These are phyloP conservation scores for Yamadazyma sp. DNA, from an alignment of 1,139 yeast species.

Conservation along the genomic window DNA sequence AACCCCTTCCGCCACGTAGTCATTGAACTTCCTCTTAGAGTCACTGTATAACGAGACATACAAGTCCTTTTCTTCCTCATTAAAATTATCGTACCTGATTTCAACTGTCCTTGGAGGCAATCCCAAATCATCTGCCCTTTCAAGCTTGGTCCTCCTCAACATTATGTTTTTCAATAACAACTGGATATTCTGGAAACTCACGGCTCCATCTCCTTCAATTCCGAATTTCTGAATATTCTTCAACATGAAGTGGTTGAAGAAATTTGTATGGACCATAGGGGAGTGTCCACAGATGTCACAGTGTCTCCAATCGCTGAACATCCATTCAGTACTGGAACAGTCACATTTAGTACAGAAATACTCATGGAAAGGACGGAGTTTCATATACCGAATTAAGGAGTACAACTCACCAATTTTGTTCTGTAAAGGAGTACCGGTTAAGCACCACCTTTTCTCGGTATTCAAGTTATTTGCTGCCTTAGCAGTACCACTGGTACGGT, in stretches of 20 bases:
- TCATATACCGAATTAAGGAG: constrained; percentile 80
- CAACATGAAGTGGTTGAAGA: constrained; percentile 91
- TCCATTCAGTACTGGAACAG: constrained; percentile 80
- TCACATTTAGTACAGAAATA: constrained; percentile 92
- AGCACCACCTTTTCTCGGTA: constrained; percentile 80
- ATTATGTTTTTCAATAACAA: constrained; percentile 71
- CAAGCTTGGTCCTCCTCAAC: constrained; percentile 92
- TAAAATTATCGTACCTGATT: constrained; percentile 79
- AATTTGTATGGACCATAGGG: constrained; percentile 92
- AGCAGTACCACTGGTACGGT: constrained; percentile 89
- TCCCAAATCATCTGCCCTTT: constrained; percentile 95
- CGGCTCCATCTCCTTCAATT: constrained; percentile 74
- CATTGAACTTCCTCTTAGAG: constrained; percentile 79
- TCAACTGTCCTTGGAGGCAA: constrained; percentile 93
- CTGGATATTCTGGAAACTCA: constrained; percentile 77
- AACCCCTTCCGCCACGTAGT: constrained; percentile 92
- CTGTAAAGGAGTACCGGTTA: constrained; percentile 95
- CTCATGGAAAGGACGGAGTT: constrained; percentile 80
- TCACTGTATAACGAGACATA: constrained; percentile 87
- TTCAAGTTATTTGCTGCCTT: constrained; percentile 78
- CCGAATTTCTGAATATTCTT: constrained; percentile 88
- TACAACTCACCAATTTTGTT: constrained; percentile 96
- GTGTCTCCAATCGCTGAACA: constrained; percentile 73
- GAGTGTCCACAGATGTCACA: constrained; percentile 89
- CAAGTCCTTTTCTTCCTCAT: constrained; percentile 91